Percentiles rank a stretch among this genome's conserved stretches.
Conservation (phyloP, 441 rosid genomes). For the Kokia cookei region DNA sequence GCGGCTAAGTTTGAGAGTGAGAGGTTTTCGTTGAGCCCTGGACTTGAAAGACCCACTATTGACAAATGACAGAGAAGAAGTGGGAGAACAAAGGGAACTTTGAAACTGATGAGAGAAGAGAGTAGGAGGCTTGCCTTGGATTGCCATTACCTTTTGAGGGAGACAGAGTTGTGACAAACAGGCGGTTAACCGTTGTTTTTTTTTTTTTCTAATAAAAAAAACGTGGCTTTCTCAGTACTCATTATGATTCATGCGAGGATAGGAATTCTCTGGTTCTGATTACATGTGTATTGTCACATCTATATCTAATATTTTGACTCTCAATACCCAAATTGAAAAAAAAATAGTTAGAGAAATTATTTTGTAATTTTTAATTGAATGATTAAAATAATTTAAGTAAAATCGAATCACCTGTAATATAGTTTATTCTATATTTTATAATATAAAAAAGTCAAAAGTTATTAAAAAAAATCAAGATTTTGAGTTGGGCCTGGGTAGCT, state of each 20-base stretch:
- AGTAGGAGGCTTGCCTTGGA: conserved; percentile 21
- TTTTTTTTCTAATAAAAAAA: background rate
- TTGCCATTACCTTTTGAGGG: conserved; percentile 17
- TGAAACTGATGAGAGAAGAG: conserved; percentile 18
- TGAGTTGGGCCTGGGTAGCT: background rate
- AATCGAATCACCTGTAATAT: too few species aligned
- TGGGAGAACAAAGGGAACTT: conserved; percentile 10
- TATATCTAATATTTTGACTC: too few species aligned
- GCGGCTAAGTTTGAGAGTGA: conserved; percentile 29
- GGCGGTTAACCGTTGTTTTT: conserved; percentile 16
- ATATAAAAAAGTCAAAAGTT: background rate
- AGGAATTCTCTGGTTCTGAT: conserved; percentile 18
- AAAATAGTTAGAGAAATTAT: too few species aligned
- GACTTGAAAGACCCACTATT: background rate
- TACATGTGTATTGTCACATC: background rate
- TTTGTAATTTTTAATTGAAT: too few species aligned
- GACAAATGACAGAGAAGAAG: conserved; percentile 15
- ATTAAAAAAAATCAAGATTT: background rate
- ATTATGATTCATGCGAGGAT: conserved; percentile 4
- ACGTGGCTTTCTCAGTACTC: background rate
- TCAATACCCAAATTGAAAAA: too few species aligned
- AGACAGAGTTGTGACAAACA: background rate
- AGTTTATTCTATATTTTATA: too few species aligned
- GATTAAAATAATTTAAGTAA: too few species aligned
- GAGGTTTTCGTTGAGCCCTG: conserved; percentile 18